These are phyloP conservation scores for Pythium chondricola DNA, from an alignment of 352 stramenopile species.

Conservation along the genomic window DNA sequence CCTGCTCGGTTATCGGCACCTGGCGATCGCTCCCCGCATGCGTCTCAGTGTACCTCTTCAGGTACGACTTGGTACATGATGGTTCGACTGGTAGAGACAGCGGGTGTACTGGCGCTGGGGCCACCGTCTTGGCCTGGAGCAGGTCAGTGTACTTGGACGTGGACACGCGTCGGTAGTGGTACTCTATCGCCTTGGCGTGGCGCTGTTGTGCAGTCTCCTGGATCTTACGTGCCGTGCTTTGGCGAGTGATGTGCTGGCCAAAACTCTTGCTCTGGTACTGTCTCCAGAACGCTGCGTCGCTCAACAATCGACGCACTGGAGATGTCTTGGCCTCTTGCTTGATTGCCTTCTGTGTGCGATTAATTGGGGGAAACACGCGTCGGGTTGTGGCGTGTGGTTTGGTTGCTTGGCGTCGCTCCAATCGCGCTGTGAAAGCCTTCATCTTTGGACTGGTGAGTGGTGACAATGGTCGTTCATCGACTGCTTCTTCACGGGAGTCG, in stretches of 20 bases:
- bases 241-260: slow-evolving; percentile 44
- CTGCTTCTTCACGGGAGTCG: background rate
- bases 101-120: too few relatives aligned
- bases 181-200: slow-evolving; percentile 16
- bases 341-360: background rate
- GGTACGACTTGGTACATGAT: too few relatives aligned
- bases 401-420: background rate
- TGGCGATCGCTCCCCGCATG: too few relatives aligned
- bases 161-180: slow-evolving; percentile 14
- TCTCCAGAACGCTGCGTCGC: slow-evolving; percentile 25
- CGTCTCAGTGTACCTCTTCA: too few relatives aligned
- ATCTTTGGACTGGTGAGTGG: slow-evolving; percentile 12
- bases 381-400: background rate
- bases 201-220: slow-evolving; percentile 16
- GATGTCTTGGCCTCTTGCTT: background rate
- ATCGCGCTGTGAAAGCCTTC: background rate
- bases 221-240: slow-evolving; percentile 32
- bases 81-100: too few relatives aligned
- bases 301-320: slow-evolving; percentile 10
- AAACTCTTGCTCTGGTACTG: slow-evolving; percentile 53
- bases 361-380: background rate
- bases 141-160: background rate
- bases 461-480: background rate
- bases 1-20: background rate
- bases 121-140: too few relatives aligned